Conservation (phyloP, 345 rosid genomes). For the Melaleuca alternifolia region DNA sequence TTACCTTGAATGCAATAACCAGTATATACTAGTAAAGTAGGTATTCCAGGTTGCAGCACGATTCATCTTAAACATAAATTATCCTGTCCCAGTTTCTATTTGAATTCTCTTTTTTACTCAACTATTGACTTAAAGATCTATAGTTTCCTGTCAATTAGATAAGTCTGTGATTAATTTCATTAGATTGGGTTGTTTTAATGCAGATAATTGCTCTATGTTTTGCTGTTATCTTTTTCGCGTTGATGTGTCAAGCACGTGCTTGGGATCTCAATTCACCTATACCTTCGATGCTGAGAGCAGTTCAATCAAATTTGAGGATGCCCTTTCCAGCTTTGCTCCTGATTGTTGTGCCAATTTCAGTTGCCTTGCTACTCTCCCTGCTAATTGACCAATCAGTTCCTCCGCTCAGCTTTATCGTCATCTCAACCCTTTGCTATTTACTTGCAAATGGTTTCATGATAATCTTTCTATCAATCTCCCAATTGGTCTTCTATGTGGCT, state of each 20-base stretch:
- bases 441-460: conserved; percentile 60
- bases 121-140: background rate
- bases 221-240: conserved; percentile 60
- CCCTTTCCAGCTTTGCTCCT: conserved; percentile 63
- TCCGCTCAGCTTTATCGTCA: conserved; percentile 51
- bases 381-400: conserved; percentile 63
- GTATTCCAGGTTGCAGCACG: background rate
- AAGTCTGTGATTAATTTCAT: background rate
- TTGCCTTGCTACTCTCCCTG: conserved; percentile 48
- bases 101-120: background rate
- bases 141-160: background rate
- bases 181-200: conserved; percentile 14
- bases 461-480: conserved; percentile 52
- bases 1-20: background rate
- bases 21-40: background rate
- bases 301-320: conserved; percentile 72
- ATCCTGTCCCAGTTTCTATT: background rate
- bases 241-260: conserved; percentile 76
- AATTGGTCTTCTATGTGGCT: conserved; percentile 52
- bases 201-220: conserved; percentile 54
- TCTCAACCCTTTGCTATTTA: conserved; percentile 63
- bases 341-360: conserved; percentile 40
- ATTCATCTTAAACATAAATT: background rate
- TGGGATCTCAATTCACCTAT: conserved; percentile 59
- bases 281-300: conserved; percentile 64